Evolutionary conservation across 352 stramenopile species (phyloP).

Genomic region (Pythium coloratum): DNA sequence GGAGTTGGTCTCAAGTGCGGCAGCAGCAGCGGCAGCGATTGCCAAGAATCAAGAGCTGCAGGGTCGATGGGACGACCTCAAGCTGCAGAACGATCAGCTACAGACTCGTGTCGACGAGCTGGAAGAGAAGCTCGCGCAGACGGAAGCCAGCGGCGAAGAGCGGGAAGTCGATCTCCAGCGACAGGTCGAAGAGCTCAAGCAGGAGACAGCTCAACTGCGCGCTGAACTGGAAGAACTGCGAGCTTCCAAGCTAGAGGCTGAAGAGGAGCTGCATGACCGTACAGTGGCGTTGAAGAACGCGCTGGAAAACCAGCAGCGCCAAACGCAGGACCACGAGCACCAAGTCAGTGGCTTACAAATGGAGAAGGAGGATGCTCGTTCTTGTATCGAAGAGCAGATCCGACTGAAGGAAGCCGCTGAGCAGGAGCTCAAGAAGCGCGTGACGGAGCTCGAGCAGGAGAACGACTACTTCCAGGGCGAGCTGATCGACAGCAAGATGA

Average conservation of each 20-base stretch:
- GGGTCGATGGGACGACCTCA: slow-evolving; percentile 49
- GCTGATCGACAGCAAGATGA: slow-evolving; percentile 85
- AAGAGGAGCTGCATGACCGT: slow-evolving; percentile 50
- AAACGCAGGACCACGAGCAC: slow-evolving; percentile 43
- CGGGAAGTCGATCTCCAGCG: slow-evolving; percentile 48
- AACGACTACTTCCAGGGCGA: slow-evolving; percentile 85
- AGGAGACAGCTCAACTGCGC: slow-evolving; percentile 45
- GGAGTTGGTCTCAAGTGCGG: slow-evolving; percentile 48
- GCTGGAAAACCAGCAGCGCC: slow-evolving; percentile 44
- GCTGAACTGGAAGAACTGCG: slow-evolving; percentile 52
- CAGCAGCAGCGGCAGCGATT: slow-evolving; percentile 43
- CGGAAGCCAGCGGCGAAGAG: slow-evolving; percentile 38
- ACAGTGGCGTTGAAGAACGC: slow-evolving; percentile 43
- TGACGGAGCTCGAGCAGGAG: slow-evolving; percentile 60
- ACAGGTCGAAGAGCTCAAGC: slow-evolving; percentile 50
- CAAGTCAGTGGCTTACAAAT: slow-evolving; percentile 44
- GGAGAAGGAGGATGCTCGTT: slow-evolving; percentile 53
- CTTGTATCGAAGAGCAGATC: slow-evolving; percentile 40
- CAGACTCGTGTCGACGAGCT: slow-evolving; percentile 63
- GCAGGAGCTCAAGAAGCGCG: slow-evolving; percentile 36
- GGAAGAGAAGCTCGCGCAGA: slow-evolving; percentile 42
- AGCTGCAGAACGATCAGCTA: slow-evolving; percentile 54
- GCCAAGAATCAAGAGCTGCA: slow-evolving; percentile 62
- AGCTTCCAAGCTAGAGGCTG: slow-evolving; percentile 45
- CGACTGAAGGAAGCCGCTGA: slow-evolving; percentile 38